Evolutionary conservation across 768 basidiomycete genomes (phyloP), one percentile per base, ranked within the genome.

Genomic region (Boletus edulis): DNA sequence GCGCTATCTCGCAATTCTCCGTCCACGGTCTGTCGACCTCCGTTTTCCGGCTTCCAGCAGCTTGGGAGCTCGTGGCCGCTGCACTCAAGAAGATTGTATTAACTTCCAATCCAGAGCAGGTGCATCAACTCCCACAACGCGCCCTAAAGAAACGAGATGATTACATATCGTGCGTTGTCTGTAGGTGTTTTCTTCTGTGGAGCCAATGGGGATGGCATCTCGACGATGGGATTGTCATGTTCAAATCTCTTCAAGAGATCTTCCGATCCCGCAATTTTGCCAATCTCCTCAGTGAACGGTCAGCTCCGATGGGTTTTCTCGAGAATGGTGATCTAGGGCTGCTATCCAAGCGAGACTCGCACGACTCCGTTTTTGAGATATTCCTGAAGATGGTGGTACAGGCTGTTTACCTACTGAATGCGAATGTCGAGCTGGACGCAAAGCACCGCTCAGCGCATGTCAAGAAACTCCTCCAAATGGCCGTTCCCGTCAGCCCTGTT

Each of bases 341-440:
- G 12, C 76, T 91, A 6, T 74, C 74, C 17, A 69, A 75, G 18
- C 75, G 76, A 47, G 78, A 83, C 27, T 68, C 72, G 17, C 68
- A 69, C 17, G 94, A 96, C 62, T 83, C 87, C 2, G 82, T 89
- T 2, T 94, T 88, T 64, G 78, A 82, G n/a, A 66, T 90, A 7
- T 90, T 94, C 65, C 75, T 96, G 43, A 92, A 94, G 67, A 77
- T 97, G 51, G 76, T 94, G 34, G 81, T 86, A n/a, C 81, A 82
- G 43, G 85, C 87, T 0, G 67, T 69, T n/a, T 32, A 61, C 38
- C 49, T 51, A 40, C n/a, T 60, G 39, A 61, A 62, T 43, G 76
- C 75, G 2, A 69, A 75, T 13, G 72, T 73, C 54, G 65, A 66
- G 20, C 45, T 52, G 22, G 67, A 70, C 60, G 65, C 69, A 51